Evolutionary conservation across 805 yeast species (phyloP), one percentile per base, ranked within the genome.

Genomic region (Myxozyma kluyveri): DNA sequence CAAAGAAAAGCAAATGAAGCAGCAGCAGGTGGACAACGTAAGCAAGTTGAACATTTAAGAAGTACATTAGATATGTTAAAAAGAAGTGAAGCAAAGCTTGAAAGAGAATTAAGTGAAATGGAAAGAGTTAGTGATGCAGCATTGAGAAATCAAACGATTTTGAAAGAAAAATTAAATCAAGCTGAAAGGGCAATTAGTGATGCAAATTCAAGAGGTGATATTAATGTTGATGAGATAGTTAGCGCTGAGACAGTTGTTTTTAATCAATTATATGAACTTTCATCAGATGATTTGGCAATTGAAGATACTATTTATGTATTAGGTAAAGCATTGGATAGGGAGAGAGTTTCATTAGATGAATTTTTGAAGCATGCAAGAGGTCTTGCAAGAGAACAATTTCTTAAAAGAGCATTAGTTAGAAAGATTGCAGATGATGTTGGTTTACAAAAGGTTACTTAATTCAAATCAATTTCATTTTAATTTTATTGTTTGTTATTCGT

Each of bases 241-340:
- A 68, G 72, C 32, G 79, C 82, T 0, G 82, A 78, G 49, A 76
- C 81, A 1, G 70, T 72, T 0, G 82, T 76, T 1, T 73, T 76
- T 49, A 75, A 78, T 50, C 95, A 87, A 65, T 62, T 84, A 12
- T 83, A 85, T 63, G 77, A 77, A 19, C 69, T 84, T 0, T 79
- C 80, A 0, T 77, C 89, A 18, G 83, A 80, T 36, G 86, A 85
- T 47, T 75, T 76, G 54, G 86, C 95, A 0, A 75, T 83, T n/a
- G 77, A 78, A 27, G 96, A 90, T 63, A 73, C 90, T 0, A 70
- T 81, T 4, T 74, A 77, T 50, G 74, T 81, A 9, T 70, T 89
- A 7, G 77, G 79, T 3, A 79, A 81, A 19, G 75, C 80, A 3
- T 79, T 77, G 53, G 82, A 77, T 50, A 60, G 69, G 2, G 82